Evolutionary conservation across 2,329 filamentous ascomycete species (phyloP), one percentile per base, ranked within the genome.

Genomic region (Waltergamsia citrina): DNA sequence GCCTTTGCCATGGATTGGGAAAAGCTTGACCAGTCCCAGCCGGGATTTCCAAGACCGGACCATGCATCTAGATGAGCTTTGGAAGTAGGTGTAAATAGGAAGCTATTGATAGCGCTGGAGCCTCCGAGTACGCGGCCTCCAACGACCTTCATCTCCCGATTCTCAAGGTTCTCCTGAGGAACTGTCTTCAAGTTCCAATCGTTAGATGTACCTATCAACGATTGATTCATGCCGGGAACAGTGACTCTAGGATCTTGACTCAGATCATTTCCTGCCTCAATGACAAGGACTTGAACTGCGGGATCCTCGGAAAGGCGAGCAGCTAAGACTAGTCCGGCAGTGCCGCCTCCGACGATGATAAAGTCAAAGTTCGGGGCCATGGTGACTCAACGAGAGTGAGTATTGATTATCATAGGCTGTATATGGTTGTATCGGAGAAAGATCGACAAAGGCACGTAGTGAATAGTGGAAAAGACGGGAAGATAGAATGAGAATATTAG

Each of bases 271-370:
- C 36, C 36, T 9, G 27, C 32, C 18, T 38, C 36, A 27, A 38
- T 17, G 16, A 37, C 31, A 12, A 25, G 12, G 10, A 37, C 25
- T n/a, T 33, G 17, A 14, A 33, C 12, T 3, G 12, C 15, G 11
- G 32, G 32, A 23, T 33, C 20, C 10, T 33, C 32, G 14, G 15
- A 21, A 12, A 53, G 44, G 14, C 51, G 47, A 14, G 39, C 40
- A 7, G 50, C 52, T 6, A 55, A 32, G 9, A 53, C 51, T 7
- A 54, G 38, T 11, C 53, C 51, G 3, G 49, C 43, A 2, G 47
- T 48, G 4, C 53, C 53, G 19, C 51, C 52, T 9, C 53, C 51
- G 4, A 52, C 45, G 19, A 53, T 41, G 17, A 54, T 43, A 32
- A 32, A 20, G 17, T 36, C 34, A 25, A 24, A 36, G 22, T 11